phyloP scores from a whole-genome alignment of 164 flowering plant genomes.

The Sextonia rubra region DNA sequence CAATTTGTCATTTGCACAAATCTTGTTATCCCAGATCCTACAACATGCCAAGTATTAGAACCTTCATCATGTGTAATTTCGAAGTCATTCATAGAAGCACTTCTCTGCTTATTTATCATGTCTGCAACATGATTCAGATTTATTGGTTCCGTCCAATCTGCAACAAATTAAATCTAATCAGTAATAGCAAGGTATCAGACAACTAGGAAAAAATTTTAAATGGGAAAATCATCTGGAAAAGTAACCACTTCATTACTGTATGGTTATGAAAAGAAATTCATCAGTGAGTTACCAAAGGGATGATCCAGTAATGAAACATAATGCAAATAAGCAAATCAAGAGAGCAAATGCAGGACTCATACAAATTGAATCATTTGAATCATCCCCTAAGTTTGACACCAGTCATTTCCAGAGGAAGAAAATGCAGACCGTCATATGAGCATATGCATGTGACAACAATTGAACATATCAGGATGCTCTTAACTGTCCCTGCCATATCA shows the following conservation, averaged over 20 bases:
- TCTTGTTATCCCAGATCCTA: constrained; percentile 81
- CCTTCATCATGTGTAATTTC: constrained; percentile 58
- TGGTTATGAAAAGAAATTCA: not conserved
- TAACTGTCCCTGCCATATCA: not conserved
- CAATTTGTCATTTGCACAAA: constrained; percentile 99
- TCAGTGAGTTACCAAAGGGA: not conserved
- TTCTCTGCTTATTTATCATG: constrained; percentile 54
- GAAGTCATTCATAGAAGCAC: constrained; percentile 73
- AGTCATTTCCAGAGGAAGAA: not conserved
- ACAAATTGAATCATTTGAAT: not conserved
- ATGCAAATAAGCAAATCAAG: not conserved
- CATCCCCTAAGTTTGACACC: not conserved
- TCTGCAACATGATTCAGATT: constrained; percentile 85
- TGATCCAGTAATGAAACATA: not conserved
- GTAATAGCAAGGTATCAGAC: not conserved
- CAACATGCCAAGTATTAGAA: constrained; percentile 67
- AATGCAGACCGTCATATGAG: not conserved
- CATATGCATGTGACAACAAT: not conserved
- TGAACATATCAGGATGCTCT: not conserved
- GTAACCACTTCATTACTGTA: not conserved
- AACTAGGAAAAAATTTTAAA: not conserved
- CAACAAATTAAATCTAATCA: constrained; percentile 8
- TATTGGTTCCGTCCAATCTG: constrained; percentile 33
- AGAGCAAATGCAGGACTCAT: not conserved
- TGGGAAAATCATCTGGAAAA: not conserved